Conservation (phyloP, 352 stramenopile species). For the Nothophytophthora sp. region DNA sequence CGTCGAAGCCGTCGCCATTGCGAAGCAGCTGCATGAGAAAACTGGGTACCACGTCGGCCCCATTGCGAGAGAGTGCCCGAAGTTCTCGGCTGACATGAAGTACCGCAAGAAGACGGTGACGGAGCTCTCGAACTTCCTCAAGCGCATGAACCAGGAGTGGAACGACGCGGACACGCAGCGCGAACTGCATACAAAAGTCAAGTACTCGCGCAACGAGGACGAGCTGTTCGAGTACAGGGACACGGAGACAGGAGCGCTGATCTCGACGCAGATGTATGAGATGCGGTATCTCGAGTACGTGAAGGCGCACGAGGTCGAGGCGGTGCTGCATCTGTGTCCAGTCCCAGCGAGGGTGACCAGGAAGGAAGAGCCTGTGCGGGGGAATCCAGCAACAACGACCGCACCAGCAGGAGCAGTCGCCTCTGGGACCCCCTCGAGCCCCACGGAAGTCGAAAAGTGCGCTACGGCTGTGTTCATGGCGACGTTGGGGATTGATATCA, state of each 20-base stretch:
- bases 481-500: constrained; percentile 40
- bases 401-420: too few relatives aligned
- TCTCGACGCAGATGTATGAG: constrained; percentile 41
- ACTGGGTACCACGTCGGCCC: constrained; percentile 55
- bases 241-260: constrained; percentile 30
- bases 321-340: constrained; percentile 38
- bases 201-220: constrained; percentile 26
- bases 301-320: constrained; percentile 27
- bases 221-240: constrained; percentile 62
- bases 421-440: background rate
- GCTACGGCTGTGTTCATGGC: constrained; percentile 6
- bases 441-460: background rate
- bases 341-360: background rate
- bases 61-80: constrained; percentile 21
- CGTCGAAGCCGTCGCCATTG: constrained; percentile 43
- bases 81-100: constrained; percentile 36
- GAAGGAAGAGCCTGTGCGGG: background rate
- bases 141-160: constrained; percentile 60
- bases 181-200: constrained; percentile 34
- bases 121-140: constrained; percentile 35
- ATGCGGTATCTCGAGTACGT: constrained; percentile 51
- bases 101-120: constrained; percentile 49
- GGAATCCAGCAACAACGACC: background rate
- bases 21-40: constrained; percentile 38
- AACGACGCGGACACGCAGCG: constrained; percentile 40